Evolutionary conservation across 73 alveolate species (phyloP).

Genomic region (Tetrahymena borealis): DNA sequence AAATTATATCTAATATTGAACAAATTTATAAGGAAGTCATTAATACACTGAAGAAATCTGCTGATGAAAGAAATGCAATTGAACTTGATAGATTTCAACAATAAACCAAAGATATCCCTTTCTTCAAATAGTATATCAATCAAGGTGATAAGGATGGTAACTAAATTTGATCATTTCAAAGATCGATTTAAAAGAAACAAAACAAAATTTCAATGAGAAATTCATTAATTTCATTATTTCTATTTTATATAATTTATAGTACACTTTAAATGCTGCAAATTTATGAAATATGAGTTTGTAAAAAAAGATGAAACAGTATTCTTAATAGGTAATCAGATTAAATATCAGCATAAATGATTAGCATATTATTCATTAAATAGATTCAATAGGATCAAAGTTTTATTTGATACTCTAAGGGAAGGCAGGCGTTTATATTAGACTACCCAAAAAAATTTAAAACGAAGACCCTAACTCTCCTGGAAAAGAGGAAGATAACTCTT

Average conservation of each 20-base stretch:
- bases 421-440: constrained; percentile 24
- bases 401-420: constrained; percentile 33
- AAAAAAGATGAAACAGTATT: not conserved
- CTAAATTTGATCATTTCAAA: not conserved
- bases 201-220: not conserved
- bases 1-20: not conserved
- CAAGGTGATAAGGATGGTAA: not conserved
- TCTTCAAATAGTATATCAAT: not conserved
- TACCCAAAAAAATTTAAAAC: not conserved
- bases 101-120: not conserved
- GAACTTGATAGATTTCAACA: not conserved
- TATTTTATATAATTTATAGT: not conserved
- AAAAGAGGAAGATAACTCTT: constrained; percentile 4
- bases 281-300: not conserved
- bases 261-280: not conserved
- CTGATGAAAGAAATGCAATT: not conserved
- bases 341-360: not conserved
- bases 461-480: not conserved
- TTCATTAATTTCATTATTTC: not conserved
- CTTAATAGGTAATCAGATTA: not conserved
- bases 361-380: not conserved
- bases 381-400: constrained; percentile 25
- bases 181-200: not conserved
- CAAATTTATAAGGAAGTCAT: not conserved
- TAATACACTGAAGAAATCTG: not conserved